Base-by-base conservation (phyloP, 78 protist species). In the Protostelium mycophagum region DNA sequence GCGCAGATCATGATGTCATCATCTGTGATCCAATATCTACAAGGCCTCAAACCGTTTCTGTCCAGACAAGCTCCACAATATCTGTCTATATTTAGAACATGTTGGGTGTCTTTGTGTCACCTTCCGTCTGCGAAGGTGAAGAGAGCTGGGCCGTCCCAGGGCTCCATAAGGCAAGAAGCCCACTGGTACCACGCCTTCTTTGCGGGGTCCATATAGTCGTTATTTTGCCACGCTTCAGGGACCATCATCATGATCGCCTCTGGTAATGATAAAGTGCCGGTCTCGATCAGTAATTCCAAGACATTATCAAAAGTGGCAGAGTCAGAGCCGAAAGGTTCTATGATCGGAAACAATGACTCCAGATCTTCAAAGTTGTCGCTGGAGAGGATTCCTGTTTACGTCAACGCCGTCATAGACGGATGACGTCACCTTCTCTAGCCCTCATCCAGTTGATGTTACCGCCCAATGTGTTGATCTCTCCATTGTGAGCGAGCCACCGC, bases 61-160 rank as follows among this genome's bases (percentile, higher is more conserved):
- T 97, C 98, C 37, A 97, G 93, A 31, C 84, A 38, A 28, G 97
- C 96, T 51, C 73, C 73, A 51, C 73, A 51, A 16, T 51, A 51
- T 51, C 73, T 51, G 16, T 16, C 5, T 16, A 16, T 25, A 16
- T 51, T 5, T 25, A 16, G 31, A 25, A 51, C 73, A 51, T 16
- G 31, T 51, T 16, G n/a, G n/a, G n/a, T 51, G 73, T 16, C 73
- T 73, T 97, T 97, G 28, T 91, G 39, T 63, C 84, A 93, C 84
- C 92, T 89, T 38, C 98, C 98, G 83, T 97, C 97, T 38, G 92
- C 63, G 93, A 96, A 97, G 34, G 94, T 88, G 87, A 97, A 89
- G 28, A 95, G 92, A 0, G 97, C 98, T 0, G 98, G 98, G 23
- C 98, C 98, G 83, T 97, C 98, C 98, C 98, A 97, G 25, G 98